Evolutionary conservation across 805 yeast genomes (phyloP), one percentile per base, ranked within the genome.

Genomic region (Lachancea quebecensis): DNA sequence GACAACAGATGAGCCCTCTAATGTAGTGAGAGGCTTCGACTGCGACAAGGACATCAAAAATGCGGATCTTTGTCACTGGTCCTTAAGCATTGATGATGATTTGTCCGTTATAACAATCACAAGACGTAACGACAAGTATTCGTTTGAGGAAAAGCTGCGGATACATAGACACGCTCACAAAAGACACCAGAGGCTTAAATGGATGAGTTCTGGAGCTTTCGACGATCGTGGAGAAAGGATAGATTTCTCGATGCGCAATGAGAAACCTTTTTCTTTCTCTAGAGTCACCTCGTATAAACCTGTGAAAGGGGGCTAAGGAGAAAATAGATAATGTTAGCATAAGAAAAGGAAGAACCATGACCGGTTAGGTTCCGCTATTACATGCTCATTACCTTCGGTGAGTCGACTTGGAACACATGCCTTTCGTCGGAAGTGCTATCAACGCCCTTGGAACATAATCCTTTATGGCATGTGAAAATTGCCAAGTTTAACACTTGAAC

Each of bases 251-350:
- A 62, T 84, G 48, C 72, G 69, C 32, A 85, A 85, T 52, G 97
- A 90, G 59, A 83, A 82, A 54, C 80, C 89, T 10, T 90, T 86
- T 64, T 78, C 74, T 54, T 90, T 88, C 58, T 81, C 85, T 49
- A 68, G 85, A 39, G 91, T 83, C 1, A 70, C 51, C 50, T 60
- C 69, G 1, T 68, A 60, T 39, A 41, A 30, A 14, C 32, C 31
- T 15, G 48, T 37, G 10, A 11, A 21, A 21, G 25, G 7, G 25
- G 25, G 7, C 25, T 7, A 21, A 4, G 25, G 25, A 21, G 25
- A 7, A 21, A 21, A 21, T 21, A 21, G 25, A 21, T 21, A 21
- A 21, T 7, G 7, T 21, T 4, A 21, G 25, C 25, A 21, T 21
- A 21, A 21, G 4, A 4, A 21, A 21, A 21, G 25, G 25, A 21